Percentiles rank a stretch among this genome's conserved stretches.
Conservation (phyloP, 805 yeast genomes). For the Phaffomyces thermotolerans region DNA sequence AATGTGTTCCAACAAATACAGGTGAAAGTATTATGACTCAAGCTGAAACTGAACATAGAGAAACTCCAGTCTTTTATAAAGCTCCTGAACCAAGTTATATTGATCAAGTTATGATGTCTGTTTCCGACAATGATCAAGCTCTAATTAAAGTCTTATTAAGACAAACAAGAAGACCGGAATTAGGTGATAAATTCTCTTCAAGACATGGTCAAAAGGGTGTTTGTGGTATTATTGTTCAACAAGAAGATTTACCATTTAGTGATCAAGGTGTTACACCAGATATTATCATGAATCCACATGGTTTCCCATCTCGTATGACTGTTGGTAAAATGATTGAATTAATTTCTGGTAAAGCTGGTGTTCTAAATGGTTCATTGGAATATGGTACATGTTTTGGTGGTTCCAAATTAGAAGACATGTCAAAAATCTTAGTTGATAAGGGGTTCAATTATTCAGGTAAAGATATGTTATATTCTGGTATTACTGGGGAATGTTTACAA, state of each 20-base stretch:
- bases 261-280: slow-evolving; percentile 92
- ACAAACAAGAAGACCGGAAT: slow-evolving; percentile 95
- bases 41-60: slow-evolving; percentile 57
- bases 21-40: slow-evolving; percentile 41
- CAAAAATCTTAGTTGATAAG: slow-evolving; percentile 76
- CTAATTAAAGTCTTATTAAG: slow-evolving; percentile 84
- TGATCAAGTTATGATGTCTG: slow-evolving; percentile 97
- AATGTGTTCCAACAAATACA: slow-evolving; percentile 84
- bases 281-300: slow-evolving; percentile 98
- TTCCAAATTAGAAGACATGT: slow-evolving; percentile 93
- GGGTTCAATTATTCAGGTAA: slow-evolving; percentile 95
- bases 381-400: slow-evolving; percentile 99
- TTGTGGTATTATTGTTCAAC: slow-evolving; percentile 95
- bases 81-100: slow-evolving; percentile 95
- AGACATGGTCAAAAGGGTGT: slow-evolving; percentile 99
- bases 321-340: slow-evolving; percentile 98
- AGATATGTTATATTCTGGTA: slow-evolving; percentile 95
- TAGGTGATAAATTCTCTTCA: slow-evolving; percentile 95
- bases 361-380: slow-evolving; percentile 80
- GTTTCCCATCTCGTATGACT: slow-evolving; percentile 99
- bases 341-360: slow-evolving; percentile 97
- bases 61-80: slow-evolving; percentile 84
- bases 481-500: slow-evolving; percentile 94
- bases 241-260: slow-evolving; percentile 93
- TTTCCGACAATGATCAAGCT: slow-evolving; percentile 91